These are phyloP conservation scores for Vicia faba DNA, from an alignment of 306 rosid genomes.

Conservation along the genomic window DNA sequence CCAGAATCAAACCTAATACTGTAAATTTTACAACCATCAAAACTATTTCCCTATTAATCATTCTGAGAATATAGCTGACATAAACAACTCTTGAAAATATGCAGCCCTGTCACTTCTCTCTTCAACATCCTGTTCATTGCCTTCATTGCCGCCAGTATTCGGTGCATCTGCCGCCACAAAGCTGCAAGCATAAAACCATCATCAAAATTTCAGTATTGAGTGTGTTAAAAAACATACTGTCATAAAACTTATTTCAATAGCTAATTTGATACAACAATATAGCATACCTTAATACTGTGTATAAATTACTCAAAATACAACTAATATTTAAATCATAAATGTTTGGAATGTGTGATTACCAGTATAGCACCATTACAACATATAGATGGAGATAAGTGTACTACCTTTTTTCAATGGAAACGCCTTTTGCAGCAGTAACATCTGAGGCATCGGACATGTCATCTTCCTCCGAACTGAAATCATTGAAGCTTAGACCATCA, in stretches of 20 bases:
- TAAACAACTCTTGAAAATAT: constrained; percentile 58
- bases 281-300: too few species aligned
- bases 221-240: constrained; percentile 2
- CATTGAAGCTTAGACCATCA: constrained; percentile 26
- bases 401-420: constrained; percentile 51
- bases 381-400: constrained; percentile 9
- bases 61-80: constrained; percentile 55
- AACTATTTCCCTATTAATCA: not conserved
- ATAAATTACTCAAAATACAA: not conserved
- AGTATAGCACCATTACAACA: not conserved
- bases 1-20: constrained; percentile 30
- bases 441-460: constrained; percentile 29
- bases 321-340: not conserved
- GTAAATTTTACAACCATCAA: not conserved
- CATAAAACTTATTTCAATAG: constrained; percentile 5
- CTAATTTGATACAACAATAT: not conserved
- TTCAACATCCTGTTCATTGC: constrained; percentile 46
- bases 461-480: constrained; percentile 32
- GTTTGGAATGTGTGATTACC: too few species aligned
- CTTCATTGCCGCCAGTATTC: constrained; percentile 41
- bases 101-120: constrained; percentile 62
- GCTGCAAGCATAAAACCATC: constrained; percentile 50
- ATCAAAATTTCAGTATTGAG: constrained; percentile 6
- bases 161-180: constrained; percentile 25
- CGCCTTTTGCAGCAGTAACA: not conserved